phyloP scores from a whole-genome alignment of 495 filamentous ascomycete species.

The Haplographium delicatum region DNA sequence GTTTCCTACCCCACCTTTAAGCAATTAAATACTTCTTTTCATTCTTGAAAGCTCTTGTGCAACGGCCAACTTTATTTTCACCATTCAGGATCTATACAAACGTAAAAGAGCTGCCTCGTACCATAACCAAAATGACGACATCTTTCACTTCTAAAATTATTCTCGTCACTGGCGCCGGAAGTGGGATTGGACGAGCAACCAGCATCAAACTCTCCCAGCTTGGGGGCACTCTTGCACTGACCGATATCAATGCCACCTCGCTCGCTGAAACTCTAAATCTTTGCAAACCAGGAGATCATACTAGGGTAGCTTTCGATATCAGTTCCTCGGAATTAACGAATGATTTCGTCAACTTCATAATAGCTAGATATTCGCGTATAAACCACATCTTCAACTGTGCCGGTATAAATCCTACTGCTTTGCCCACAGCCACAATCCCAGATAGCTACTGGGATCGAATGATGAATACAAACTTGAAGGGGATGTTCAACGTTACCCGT shows the following conservation, averaged over 20 bases:
- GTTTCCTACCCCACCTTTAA: too few relatives aligned
- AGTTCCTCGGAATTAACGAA: conserved; percentile 22
- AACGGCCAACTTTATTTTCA: too few relatives aligned
- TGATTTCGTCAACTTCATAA: conserved; percentile 28
- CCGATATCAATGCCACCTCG: conserved; percentile 36
- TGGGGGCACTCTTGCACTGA: conserved; percentile 39
- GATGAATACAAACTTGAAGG: conserved; percentile 29
- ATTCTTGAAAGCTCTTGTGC: too few relatives aligned
- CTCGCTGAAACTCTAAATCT: conserved; percentile 16
- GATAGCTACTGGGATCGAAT: conserved; percentile 23
- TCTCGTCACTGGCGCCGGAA: conserved; percentile 43
- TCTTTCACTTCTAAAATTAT: conserved; percentile 33
- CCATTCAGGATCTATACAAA: too few relatives aligned
- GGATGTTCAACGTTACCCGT: conserved; percentile 32
- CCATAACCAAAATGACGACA: conserved; percentile 30
- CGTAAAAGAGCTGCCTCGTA: too few relatives aligned
- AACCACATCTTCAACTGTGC: conserved; percentile 50
- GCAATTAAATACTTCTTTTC: too few relatives aligned
- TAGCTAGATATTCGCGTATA: conserved; percentile 29
- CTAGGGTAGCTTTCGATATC: conserved; percentile 35
- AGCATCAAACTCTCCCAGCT: conserved; percentile 32
- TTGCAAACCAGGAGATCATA: conserved; percentile 25
- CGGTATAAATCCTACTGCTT: conserved; percentile 42
- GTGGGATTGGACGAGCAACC: conserved; percentile 10
- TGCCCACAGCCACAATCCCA: conserved; percentile 27